Base-by-base conservation (phyloP, 345 rosid genomes). In the Adansonia digitata region DNA sequence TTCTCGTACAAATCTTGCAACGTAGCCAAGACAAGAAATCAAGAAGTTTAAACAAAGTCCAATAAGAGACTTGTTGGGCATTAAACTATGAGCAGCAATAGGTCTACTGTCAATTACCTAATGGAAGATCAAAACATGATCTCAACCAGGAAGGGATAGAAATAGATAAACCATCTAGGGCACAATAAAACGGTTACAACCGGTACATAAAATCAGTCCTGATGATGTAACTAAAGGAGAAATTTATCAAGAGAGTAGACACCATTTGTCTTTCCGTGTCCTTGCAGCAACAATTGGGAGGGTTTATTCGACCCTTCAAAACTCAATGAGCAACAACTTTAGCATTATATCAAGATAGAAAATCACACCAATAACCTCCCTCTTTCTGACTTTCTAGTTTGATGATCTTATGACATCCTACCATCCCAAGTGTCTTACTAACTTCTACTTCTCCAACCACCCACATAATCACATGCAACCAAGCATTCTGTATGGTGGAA, bases 21-120 rank as follows among this genome's bases (percentile, higher is more conserved):
- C 29, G 26, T 49, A 49, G 11, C 8, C n/a, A 14, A 27, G 63
- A 57, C 18, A 29, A 27, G 60, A 27, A 27, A 34, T 49, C 45
- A 31, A 60, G 20, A 60, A 5, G 42, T 66, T 66, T 66, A 49
- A 49, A 20, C 27, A 18, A 31, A n/a, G 26, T 12, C 6, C 11
- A 31, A 49, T 10, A 49, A 49, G 42, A 18, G 39, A 17, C 73
- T 13, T 31, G 20, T 9, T 27, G 6, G 26, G 39, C 42, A 48
- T 48, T 34, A 48, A 69, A 59, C 42, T 48, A 5, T 48, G 73
- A 69, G 42, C 59, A 69, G 42, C 59, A 69, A 69, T 49, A 48
- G 40, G 26, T 6, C 57, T 0, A 69, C 4, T 46, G 18, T 2
- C 56, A 48, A 27, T 27, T 69, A 14, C 1, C 17, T 18, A 31